These are phyloP conservation scores for Ophiostoma triangulosporum DNA, from an alignment of 2,329 filamentous ascomycete genomes.

Conservation along the genomic window DNA sequence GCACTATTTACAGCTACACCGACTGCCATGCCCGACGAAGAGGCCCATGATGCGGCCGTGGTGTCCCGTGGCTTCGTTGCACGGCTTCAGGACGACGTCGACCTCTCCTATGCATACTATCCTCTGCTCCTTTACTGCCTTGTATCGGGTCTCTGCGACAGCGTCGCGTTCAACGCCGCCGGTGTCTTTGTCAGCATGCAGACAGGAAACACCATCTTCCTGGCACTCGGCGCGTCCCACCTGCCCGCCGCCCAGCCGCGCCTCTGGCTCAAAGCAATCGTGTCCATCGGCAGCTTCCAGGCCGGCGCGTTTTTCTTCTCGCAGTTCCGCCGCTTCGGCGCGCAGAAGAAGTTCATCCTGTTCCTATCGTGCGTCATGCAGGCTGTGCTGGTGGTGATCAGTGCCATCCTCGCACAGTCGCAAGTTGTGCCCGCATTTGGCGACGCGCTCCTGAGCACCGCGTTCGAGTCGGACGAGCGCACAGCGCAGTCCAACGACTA, in stretches of 20 bases:
- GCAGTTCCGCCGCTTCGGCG: slow-evolving; percentile 43
- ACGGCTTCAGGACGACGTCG: slow-evolving; percentile 8
- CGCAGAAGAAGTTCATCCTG: slow-evolving; percentile 48
- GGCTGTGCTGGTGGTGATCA: slow-evolving; percentile 32
- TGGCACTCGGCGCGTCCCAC: slow-evolving; percentile 47
- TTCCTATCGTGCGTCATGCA: slow-evolving; percentile 45
- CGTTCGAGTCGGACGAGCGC: slow-evolving; percentile 22
- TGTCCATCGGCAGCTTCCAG: slow-evolving; percentile 58
- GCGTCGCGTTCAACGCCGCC: slow-evolving; percentile 63
- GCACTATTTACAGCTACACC: neutral
- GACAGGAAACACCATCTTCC: slow-evolving; percentile 69
- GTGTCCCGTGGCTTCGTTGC: neutral
- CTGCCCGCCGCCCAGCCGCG: slow-evolving; percentile 41
- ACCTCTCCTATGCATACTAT: slow-evolving; percentile 38
- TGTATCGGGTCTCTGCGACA: slow-evolving; percentile 66
- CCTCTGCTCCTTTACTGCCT: slow-evolving; percentile 60
- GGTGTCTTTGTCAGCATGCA: slow-evolving; percentile 77
- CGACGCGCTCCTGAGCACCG: slow-evolving; percentile 15
- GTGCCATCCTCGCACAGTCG: slow-evolving; percentile 38
- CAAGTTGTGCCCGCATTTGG: slow-evolving; percentile 31
- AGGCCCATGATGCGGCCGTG: neutral
- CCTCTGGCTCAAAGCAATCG: slow-evolving; percentile 59
- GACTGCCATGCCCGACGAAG: neutral
- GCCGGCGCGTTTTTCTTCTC: slow-evolving; percentile 59
- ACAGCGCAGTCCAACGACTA: slow-evolving; percentile 26